These are phyloP conservation scores for Pseudogymnoascus sp. DNA, from an alignment of 2,329 filamentous ascomycete genomes.

Conservation along the genomic window DNA sequence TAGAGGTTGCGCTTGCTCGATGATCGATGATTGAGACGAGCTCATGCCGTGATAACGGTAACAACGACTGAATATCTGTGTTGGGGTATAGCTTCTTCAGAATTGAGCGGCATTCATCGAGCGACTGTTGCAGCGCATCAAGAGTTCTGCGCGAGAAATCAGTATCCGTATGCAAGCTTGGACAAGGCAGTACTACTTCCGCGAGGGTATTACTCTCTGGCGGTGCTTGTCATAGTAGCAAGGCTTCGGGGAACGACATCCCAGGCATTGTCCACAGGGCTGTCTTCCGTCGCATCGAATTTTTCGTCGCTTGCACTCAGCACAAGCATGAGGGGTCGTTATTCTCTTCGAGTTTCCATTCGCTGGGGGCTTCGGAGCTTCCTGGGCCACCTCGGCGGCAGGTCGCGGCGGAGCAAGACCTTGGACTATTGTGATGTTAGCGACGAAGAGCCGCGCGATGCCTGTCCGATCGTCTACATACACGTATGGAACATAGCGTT, in stretches of 20 bases:
- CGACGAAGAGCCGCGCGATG: not conserved
- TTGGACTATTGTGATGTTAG: constrained; percentile 22
- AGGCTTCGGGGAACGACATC: constrained; percentile 70
- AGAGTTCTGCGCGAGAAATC: constrained; percentile 39
- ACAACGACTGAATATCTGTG: constrained; percentile 44
- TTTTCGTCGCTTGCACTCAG: constrained; percentile 72
- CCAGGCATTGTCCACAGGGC: constrained; percentile 75
- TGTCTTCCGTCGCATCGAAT: constrained; percentile 78
- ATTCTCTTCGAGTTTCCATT: constrained; percentile 42
- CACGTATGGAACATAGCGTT: constrained; percentile 29
- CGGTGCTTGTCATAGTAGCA: constrained; percentile 78
- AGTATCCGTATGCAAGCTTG: not conserved
- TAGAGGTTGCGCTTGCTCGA: constrained; percentile 22
- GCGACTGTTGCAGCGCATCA: constrained; percentile 55
- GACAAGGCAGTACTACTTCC: constrained; percentile 48
- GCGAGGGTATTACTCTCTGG: constrained; percentile 67
- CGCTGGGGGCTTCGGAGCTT: constrained; percentile 26
- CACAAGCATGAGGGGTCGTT: constrained; percentile 58
- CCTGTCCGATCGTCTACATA: constrained; percentile 18
- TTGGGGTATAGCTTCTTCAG: constrained; percentile 29
- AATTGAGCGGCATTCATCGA: constrained; percentile 43
- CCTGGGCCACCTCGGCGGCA: constrained; percentile 22
- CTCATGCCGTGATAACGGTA: constrained; percentile 57
- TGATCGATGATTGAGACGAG: constrained; percentile 50
- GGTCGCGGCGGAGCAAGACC: constrained; percentile 25